Percentiles rank a stretch among this genome's conserved stretches.
Evolutionary conservation across 2,329 filamentous ascomycete species (phyloP).

Genomic region (Microsporum audouinii): DNA sequence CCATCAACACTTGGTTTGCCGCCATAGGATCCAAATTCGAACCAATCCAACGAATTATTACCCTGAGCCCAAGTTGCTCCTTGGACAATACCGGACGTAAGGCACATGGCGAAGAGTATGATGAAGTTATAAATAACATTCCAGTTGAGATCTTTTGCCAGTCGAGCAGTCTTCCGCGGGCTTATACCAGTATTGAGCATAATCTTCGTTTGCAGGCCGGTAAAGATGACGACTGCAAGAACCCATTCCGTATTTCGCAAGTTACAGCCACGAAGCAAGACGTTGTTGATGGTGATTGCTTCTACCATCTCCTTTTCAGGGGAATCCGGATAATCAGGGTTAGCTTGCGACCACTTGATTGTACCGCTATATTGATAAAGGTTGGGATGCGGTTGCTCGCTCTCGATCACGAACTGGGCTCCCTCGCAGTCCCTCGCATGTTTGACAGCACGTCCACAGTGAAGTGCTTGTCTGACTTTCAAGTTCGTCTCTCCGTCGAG

Average conservation of each 20-base stretch:
- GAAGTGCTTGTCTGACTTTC: slow-evolving; percentile 83
- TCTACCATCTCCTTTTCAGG: slow-evolving; percentile 72
- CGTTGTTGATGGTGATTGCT: slow-evolving; percentile 86
- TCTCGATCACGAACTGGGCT: slow-evolving; percentile 77
- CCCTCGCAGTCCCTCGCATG: slow-evolving; percentile 89
- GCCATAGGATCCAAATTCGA: slow-evolving; percentile 77
- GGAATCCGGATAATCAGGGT: slow-evolving; percentile 51
- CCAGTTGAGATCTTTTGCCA: slow-evolving; percentile 89
- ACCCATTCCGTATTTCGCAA: slow-evolving; percentile 94
- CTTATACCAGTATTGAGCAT: slow-evolving; percentile 98
- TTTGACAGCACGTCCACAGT: slow-evolving; percentile 68
- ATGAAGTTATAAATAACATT: slow-evolving; percentile 96
- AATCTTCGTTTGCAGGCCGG: slow-evolving; percentile 92
- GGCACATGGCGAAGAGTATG: slow-evolving; percentile 78
- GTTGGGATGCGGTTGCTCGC: slow-evolving; percentile 83
- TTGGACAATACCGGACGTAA: slow-evolving; percentile 73
- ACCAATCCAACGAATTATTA: slow-evolving; percentile 64
- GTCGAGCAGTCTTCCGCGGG: slow-evolving; percentile 81
- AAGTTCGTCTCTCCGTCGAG: slow-evolving; percentile 95
- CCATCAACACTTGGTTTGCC: slow-evolving; percentile 65
- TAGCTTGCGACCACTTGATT: slow-evolving; percentile 69
- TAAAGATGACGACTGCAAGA: slow-evolving; percentile 84
- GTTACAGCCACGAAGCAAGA: slow-evolving; percentile 85
- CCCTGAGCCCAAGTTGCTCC: slow-evolving; percentile 67
- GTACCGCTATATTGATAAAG: slow-evolving; percentile 91